phyloP scores from a whole-genome alignment of 2,329 filamentous ascomycete genomes.

The Trichoderma polysporum region DNA sequence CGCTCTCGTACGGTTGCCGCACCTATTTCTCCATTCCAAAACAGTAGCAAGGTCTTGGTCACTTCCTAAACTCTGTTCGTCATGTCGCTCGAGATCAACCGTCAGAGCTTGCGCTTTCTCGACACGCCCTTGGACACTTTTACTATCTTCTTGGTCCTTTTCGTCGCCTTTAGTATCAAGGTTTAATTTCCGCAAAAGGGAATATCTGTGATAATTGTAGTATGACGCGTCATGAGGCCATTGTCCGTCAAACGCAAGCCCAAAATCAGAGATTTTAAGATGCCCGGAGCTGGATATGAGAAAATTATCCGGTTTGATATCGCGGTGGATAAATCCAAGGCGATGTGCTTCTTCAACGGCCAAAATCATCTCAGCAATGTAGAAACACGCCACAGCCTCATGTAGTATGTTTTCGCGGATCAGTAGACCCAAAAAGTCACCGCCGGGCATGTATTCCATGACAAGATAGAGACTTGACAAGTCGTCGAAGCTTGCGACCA shows the following conservation, averaged over 20 bases:
- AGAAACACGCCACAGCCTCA: conserved; percentile 78
- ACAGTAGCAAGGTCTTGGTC: conserved; percentile 43
- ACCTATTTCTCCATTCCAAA: conserved; percentile 68
- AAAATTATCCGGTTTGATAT: conserved; percentile 97
- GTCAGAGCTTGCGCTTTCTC: conserved; percentile 35
- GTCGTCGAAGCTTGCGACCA: conserved; percentile 90
- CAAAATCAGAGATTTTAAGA: conserved; percentile 94
- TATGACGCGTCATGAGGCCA: conserved; percentile 91
- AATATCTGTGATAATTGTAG: conserved; percentile 80
- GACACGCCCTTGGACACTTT: conserved; percentile 38
- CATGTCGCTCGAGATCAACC: conserved; percentile 34
- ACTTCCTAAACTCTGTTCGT: conserved; percentile 31
- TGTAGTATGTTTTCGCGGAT: conserved; percentile 81
- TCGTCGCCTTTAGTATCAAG: conserved; percentile 73
- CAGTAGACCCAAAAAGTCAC: conserved; percentile 85
- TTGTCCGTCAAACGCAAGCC: conserved; percentile 90
- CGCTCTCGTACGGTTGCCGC: conserved; percentile 69
- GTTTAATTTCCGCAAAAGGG: conserved; percentile 71
- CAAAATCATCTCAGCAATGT: conserved; percentile 92
- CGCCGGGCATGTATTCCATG: conserved; percentile 98
- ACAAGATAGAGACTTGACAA: conserved; percentile 81
- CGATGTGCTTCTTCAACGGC: conserved; percentile 91
- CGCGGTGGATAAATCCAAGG: conserved; percentile 87
- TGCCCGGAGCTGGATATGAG: conserved; percentile 85
- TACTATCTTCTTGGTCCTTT: conserved; percentile 60